Conservation (phyloP, 2,329 filamentous ascomycete genomes). For the Neopestalotiopsis sp. region DNA sequence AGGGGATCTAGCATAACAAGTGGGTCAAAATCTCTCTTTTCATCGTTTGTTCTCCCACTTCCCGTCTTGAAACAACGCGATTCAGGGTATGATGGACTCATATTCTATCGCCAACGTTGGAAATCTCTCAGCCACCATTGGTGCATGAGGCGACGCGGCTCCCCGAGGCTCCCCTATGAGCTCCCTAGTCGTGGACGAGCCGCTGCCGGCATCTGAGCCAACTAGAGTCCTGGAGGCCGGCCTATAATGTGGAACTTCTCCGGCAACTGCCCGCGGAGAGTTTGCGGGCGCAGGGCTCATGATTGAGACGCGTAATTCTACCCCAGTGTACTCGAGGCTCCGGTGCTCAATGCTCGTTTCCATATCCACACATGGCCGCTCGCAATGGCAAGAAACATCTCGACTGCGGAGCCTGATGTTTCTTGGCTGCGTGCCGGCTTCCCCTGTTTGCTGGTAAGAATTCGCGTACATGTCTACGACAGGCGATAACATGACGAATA, state of each 20-base stretch:
- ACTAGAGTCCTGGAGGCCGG: background rate
- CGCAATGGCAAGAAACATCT: constrained; percentile 14
- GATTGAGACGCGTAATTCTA: constrained; percentile 15
- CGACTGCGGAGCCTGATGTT: background rate
- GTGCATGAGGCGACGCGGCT: background rate
- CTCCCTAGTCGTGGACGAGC: background rate
- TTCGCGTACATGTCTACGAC: constrained; percentile 12
- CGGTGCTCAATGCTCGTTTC: background rate
- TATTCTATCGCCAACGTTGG: background rate
- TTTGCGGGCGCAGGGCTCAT: background rate
- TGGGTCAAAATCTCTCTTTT: background rate
- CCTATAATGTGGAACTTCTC: constrained; percentile 3
- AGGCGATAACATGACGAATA: constrained; percentile 15
- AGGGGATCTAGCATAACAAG: constrained; percentile 5
- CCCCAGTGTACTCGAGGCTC: constrained; percentile 7
- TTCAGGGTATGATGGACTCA: background rate
- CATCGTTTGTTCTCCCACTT: background rate
- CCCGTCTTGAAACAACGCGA: constrained; percentile 8
- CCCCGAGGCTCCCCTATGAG: background rate
- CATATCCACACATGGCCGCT: constrained; percentile 10
- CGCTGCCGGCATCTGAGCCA: constrained; percentile 6
- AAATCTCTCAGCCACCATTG: constrained; percentile 10
- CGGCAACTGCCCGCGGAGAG: background rate
- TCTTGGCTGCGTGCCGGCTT: background rate
- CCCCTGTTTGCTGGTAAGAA: background rate